These are phyloP conservation scores for Truncatella angustata DNA, from an alignment of 2,329 filamentous ascomycete genomes.

Conservation along the genomic window DNA sequence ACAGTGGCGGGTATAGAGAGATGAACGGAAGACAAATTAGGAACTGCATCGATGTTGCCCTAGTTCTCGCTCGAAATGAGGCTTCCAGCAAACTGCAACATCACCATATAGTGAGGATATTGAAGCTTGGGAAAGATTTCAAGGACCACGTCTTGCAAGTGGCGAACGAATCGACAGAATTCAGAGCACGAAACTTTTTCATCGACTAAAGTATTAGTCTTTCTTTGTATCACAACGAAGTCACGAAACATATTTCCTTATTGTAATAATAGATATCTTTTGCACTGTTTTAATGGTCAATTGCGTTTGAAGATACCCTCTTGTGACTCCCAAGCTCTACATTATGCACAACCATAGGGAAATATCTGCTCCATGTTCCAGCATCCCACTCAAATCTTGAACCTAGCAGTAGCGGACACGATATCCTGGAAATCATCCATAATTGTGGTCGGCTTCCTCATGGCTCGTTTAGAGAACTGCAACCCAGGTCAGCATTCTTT, in stretches of 20 bases:
- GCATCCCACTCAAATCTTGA: background rate
- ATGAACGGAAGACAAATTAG: conserved; percentile 18
- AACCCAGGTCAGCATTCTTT: background rate
- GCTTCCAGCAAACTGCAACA: background rate
- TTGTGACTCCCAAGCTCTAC: background rate
- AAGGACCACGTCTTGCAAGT: background rate
- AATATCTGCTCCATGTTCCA: background rate
- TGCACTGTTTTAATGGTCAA: background rate
- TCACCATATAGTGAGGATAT: background rate
- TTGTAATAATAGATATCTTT: background rate
- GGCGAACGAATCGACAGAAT: background rate
- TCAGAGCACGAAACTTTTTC: background rate
- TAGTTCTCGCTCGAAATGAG: conserved; percentile 8
- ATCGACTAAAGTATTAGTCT: background rate
- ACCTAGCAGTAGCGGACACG: background rate
- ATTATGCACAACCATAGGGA: background rate
- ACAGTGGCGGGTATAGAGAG: background rate
- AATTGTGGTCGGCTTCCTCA: background rate
- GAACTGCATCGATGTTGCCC: conserved; percentile 13
- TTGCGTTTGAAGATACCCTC: background rate
- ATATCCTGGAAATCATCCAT: background rate
- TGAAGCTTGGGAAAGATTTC: background rate
- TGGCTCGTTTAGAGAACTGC: background rate
- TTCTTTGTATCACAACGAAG: background rate
- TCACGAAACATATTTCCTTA: background rate